Evolutionary conservation across 768 basidiomycete genomes (phyloP).

Genomic region (Dendrothele bispora): DNA sequence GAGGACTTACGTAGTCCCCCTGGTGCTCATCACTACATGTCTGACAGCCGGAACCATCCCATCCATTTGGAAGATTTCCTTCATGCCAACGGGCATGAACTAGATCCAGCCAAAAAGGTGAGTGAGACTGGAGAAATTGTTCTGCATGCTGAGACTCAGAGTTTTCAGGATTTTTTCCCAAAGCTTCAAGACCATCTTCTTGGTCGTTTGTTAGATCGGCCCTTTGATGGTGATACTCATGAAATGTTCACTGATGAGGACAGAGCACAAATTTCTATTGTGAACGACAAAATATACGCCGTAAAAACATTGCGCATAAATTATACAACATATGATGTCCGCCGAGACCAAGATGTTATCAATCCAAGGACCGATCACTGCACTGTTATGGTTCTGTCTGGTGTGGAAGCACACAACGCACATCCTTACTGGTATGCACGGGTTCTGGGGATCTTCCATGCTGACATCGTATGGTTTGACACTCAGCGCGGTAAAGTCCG

Average conservation of each 20-base stretch:
- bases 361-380: conserved; percentile 20
- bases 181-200: conserved; percentile 30
- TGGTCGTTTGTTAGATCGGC: conserved; percentile 16
- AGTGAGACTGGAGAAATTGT: background rate
- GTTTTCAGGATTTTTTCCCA: conserved; percentile 22
- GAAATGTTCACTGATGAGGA: conserved; percentile 12
- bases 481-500: background rate
- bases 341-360: conserved; percentile 29
- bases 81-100: background rate
- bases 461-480: conserved; percentile 12
- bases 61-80: background rate
- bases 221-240: conserved; percentile 14
- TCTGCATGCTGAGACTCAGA: background rate
- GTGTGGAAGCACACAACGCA: background rate
- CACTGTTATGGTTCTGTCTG: conserved; percentile 23
- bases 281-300: conserved; percentile 15
- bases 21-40: background rate
- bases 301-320: conserved; percentile 19
- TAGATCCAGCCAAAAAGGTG: background rate
- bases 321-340: conserved; percentile 37
- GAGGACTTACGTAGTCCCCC: background rate
- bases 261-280: conserved; percentile 12
- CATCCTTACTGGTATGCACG: conserved; percentile 26
- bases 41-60: background rate
- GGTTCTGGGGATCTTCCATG: conserved; percentile 20